Evolutionary conservation across 2,329 filamentous ascomycete genomes (phyloP).

Genomic region (Fusarium setosum): DNA sequence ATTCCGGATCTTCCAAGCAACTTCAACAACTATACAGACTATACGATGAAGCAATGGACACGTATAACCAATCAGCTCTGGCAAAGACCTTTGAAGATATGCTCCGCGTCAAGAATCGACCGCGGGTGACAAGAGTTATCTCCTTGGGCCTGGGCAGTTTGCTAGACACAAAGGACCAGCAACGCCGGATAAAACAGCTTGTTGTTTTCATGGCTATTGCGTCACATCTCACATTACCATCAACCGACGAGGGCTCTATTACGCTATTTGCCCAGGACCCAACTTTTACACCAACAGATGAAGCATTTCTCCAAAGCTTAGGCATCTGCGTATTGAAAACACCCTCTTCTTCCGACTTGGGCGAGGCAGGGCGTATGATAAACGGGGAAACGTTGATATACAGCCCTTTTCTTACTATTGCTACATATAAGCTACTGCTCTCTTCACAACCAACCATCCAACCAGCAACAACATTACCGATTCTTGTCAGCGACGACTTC

Average conservation of each 20-base stretch:
- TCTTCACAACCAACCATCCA: constrained; percentile 10
- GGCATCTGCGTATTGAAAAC: constrained; percentile 33
- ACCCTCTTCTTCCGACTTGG: constrained; percentile 26
- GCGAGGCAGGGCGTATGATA: constrained; percentile 36
- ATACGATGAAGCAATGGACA: constrained; percentile 25
- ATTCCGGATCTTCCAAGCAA: constrained; percentile 23
- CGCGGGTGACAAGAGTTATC: constrained; percentile 29
- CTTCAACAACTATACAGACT: constrained; percentile 26
- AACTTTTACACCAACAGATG: constrained; percentile 34
- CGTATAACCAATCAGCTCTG: constrained; percentile 25
- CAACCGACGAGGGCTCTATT: background rate
- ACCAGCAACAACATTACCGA: constrained; percentile 13
- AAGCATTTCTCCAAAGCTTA: constrained; percentile 29
- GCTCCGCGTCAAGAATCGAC: constrained; percentile 28
- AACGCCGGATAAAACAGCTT: constrained; percentile 38
- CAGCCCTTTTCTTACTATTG: constrained; percentile 40
- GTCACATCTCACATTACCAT: constrained; percentile 18
- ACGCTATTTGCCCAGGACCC: constrained; percentile 39
- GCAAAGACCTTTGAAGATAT: constrained; percentile 31
- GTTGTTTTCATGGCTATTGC: constrained; percentile 35
- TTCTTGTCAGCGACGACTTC: constrained; percentile 40
- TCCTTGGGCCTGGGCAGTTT: constrained; percentile 38
- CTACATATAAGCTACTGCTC: constrained; percentile 32
- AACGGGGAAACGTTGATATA: constrained; percentile 37
- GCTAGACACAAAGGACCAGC: constrained; percentile 34